These are phyloP conservation scores for Amanita jacksonii DNA, from an alignment of 768 basidiomycete species.

Conservation along the genomic window DNA sequence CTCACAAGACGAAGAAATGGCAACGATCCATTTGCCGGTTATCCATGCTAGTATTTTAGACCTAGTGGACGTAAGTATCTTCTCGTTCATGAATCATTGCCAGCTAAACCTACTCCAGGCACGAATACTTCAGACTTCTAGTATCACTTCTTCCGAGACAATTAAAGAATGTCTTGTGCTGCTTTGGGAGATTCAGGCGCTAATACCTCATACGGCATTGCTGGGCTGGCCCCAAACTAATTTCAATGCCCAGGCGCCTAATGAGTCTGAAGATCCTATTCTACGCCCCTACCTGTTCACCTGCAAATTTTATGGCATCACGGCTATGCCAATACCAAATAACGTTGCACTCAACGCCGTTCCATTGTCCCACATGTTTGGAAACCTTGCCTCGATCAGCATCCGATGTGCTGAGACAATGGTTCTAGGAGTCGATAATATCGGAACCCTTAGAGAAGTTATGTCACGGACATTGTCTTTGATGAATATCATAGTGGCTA, in stretches of 20 bases:
- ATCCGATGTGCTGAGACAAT: slow-evolving; percentile 32
- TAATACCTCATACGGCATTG: slow-evolving; percentile 41
- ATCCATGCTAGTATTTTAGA: slow-evolving; percentile 65
- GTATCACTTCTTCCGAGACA: slow-evolving; percentile 23
- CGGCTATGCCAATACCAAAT: slow-evolving; percentile 15
- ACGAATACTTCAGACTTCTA: slow-evolving; percentile 26
- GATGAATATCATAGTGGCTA: slow-evolving; percentile 38
- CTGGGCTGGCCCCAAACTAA: slow-evolving; percentile 37
- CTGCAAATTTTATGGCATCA: slow-evolving; percentile 50
- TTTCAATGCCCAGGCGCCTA: slow-evolving; percentile 12
- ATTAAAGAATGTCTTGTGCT: slow-evolving; percentile 38
- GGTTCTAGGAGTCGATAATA: slow-evolving; percentile 21
- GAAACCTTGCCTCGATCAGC: slow-evolving; percentile 42
- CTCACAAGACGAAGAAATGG: slow-evolving; percentile 84
- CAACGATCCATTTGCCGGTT: slow-evolving; percentile 70
- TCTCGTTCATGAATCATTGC: not conserved
- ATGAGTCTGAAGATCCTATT: slow-evolving; percentile 24
- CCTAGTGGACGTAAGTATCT: slow-evolving; percentile 44
- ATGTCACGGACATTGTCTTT: slow-evolving; percentile 43
- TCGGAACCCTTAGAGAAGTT: slow-evolving; percentile 33
- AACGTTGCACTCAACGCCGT: slow-evolving; percentile 20
- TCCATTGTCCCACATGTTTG: slow-evolving; percentile 51
- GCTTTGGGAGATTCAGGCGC: slow-evolving; percentile 41
- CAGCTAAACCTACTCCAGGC: slow-evolving; percentile 17
- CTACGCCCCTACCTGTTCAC: slow-evolving; percentile 44